phyloP scores from a whole-genome alignment of 495 filamentous ascomycete genomes.

The Penicillium verhagenii region DNA sequence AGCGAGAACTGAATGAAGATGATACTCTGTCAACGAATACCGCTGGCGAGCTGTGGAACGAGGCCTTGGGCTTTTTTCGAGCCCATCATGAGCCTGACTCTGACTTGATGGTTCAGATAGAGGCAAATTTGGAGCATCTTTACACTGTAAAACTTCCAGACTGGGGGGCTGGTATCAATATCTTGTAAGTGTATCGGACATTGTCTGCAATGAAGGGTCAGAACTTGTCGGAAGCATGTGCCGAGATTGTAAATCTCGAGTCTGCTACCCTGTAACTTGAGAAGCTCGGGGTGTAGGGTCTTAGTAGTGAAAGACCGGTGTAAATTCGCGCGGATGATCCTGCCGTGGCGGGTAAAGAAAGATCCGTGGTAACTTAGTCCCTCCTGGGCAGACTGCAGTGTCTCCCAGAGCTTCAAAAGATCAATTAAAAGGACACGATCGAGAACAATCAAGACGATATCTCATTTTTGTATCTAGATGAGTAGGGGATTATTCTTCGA shows the following conservation, averaged over 20 bases:
- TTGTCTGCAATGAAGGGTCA: not conserved
- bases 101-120: too few relatives aligned
- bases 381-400: not conserved
- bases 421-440: not conserved
- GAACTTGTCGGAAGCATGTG: not conserved
- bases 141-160: not conserved
- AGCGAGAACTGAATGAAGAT: too few relatives aligned
- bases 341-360: not conserved
- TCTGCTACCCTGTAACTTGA: not conserved
- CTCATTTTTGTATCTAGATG: slow-evolving; percentile 1
- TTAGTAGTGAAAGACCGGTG: too few relatives aligned
- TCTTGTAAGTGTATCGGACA: not conserved
- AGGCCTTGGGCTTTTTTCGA: too few relatives aligned
- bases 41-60: too few relatives aligned
- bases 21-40: too few relatives aligned
- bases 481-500: slow-evolving; percentile 8
- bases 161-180: too few relatives aligned
- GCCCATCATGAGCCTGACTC: too few relatives aligned
- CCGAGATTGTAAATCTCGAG: not conserved
- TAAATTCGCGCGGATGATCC: not conserved
- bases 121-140: too few relatives aligned
- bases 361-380: not conserved
- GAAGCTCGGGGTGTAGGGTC: not conserved
- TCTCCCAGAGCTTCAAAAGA: not conserved
- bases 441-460: not conserved